Conservation (phyloP, 1,284 basidiomycete genomes). For the Sanghuangporus weigelae region DNA sequence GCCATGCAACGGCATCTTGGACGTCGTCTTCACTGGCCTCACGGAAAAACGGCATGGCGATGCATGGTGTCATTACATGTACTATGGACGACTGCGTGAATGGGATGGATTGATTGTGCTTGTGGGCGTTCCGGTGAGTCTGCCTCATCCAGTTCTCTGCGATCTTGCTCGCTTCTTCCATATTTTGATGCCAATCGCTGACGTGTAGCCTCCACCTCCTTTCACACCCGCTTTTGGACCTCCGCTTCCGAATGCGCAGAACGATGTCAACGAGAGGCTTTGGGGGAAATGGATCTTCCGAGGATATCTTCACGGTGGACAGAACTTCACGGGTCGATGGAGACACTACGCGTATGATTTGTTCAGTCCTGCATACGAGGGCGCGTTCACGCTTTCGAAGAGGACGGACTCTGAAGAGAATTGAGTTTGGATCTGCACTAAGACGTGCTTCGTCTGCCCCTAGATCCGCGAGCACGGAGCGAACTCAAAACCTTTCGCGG, state of each 20-base stretch:
- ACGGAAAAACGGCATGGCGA: conserved; percentile 50
- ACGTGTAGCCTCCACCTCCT: neutral
- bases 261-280: conserved; percentile 19
- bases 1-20: conserved; percentile 46
- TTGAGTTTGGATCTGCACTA: neutral
- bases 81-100: conserved; percentile 57
- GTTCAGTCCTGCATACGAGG: conserved; percentile 12
- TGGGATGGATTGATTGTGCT: conserved; percentile 69
- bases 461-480: neutral
- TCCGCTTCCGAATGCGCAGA: neutral
- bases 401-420: conserved; percentile 4
- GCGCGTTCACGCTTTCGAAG: conserved; percentile 17
- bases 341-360: conserved; percentile 27
- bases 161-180: neutral
- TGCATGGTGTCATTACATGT: conserved; percentile 56
- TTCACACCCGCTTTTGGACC: neutral
- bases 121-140: conserved; percentile 42
- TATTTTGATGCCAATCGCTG: neutral
- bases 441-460: neutral
- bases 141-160: neutral
- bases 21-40: conserved; percentile 57
- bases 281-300: conserved; percentile 52
- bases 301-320: conserved; percentile 59
- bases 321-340: conserved; percentile 69
- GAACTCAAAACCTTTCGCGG: neutral